Conservation (phyloP, 208 protist genomes). For the Entamoeba invadens region DNA sequence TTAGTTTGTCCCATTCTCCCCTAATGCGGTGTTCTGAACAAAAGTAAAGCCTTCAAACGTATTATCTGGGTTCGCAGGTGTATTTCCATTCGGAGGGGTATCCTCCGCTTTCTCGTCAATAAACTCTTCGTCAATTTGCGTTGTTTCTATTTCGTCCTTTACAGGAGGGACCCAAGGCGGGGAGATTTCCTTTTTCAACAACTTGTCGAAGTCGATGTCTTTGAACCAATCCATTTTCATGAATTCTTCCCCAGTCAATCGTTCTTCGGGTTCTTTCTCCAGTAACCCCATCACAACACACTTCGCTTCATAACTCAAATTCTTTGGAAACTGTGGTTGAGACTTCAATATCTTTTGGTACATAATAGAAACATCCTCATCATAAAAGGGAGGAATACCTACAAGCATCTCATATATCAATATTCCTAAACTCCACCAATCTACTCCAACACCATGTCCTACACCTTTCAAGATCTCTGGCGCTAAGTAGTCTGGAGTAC, state of each 20-base stretch:
- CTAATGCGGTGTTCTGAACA: too few species aligned
- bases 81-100: too few species aligned
- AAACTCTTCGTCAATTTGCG: background rate
- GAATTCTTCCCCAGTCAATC: constrained; percentile 47
- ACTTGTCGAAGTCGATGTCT: constrained; percentile 65
- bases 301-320: background rate
- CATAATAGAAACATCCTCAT: constrained; percentile 49
- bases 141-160: background rate
- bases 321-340: constrained; percentile 52
- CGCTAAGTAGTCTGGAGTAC: too few species aligned
- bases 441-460: constrained; percentile 74
- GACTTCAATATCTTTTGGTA: constrained; percentile 67
- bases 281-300: constrained; percentile 6
- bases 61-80: too few species aligned
- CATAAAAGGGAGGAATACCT: constrained; percentile 63
- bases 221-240: constrained; percentile 79
- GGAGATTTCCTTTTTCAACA: constrained; percentile 16
- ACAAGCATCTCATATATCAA: constrained; percentile 66
- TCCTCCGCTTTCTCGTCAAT: background rate
- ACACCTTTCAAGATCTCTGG: constrained; percentile 70
- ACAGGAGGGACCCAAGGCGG: constrained; percentile 11
- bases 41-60: too few species aligned
- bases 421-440: constrained; percentile 83
- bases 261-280: background rate
- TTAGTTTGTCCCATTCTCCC: too few species aligned